A percentile compares a stretch with the other conserved stretches of the same genome.
Conservation (phyloP, 768 basidiomycete genomes). For the Mycena maculata region DNA sequence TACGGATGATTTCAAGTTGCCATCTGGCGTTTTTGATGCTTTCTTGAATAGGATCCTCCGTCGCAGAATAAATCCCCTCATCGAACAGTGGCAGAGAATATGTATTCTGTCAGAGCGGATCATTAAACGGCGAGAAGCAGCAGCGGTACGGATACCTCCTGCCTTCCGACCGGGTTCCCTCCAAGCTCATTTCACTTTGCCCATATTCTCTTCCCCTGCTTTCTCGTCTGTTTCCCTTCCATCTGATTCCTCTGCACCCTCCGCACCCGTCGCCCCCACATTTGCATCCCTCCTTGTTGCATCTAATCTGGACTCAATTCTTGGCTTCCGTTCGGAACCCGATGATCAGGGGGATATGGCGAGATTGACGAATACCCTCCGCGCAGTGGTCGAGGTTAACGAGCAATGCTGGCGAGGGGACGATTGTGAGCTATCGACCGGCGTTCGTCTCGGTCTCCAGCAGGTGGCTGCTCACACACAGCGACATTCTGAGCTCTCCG, state of each 20-base stretch:
- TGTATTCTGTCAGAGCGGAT: conserved; percentile 89
- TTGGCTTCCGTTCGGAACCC: conserved; percentile 36
- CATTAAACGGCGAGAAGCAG: conserved; percentile 90
- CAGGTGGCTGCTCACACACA: conserved; percentile 76
- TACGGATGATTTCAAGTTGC: conserved; percentile 46
- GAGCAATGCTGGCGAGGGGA: conserved; percentile 88
- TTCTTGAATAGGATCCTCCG: conserved; percentile 75
- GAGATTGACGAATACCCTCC: conserved; percentile 84
- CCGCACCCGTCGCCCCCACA: conserved; percentile 44
- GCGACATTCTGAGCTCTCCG: conserved; percentile 78
- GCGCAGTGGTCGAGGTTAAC: conserved; percentile 81
- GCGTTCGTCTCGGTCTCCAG: conserved; percentile 78
- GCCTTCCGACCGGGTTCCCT: conserved; percentile 71
- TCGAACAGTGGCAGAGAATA: conserved; percentile 94
- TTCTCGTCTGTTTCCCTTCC: conserved; percentile 46
- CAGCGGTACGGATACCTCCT: conserved; percentile 83
- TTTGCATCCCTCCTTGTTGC: conserved; percentile 36
- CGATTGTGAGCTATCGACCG: conserved; percentile 82
- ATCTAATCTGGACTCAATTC: conserved; percentile 40
- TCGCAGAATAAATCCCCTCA: conserved; percentile 76
- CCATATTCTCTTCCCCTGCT: conserved; percentile 56
- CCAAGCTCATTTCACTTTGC: conserved; percentile 77
- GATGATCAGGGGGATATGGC: conserved; percentile 81
- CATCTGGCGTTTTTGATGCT: conserved; percentile 7
- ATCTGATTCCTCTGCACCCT: conserved; percentile 43